A percentile compares a stretch with the other conserved stretches of the same genome.
These are phyloP conservation scores for Hirsutella minnesotensis DNA, from an alignment of 2,329 filamentous ascomycete genomes.

Conservation along the genomic window DNA sequence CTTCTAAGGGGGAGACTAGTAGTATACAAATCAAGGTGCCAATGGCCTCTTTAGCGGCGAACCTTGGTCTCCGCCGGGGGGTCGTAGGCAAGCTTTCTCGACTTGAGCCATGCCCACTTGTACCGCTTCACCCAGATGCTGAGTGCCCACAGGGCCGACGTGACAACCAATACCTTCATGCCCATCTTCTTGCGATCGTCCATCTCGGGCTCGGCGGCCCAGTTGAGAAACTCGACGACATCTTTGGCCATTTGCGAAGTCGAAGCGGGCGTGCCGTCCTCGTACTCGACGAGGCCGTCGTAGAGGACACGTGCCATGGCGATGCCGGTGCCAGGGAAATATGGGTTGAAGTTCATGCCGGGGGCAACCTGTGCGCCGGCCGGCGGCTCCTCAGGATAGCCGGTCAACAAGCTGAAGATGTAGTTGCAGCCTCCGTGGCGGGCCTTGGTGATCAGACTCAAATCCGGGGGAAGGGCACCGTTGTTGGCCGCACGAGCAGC, in stretches of 20 bases:
- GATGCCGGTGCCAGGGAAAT: constrained; percentile 98
- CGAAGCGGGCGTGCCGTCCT: constrained; percentile 86
- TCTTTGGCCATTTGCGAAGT: constrained; percentile 99
- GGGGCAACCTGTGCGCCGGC: constrained; percentile 75
- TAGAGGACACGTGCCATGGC: constrained; percentile 98
- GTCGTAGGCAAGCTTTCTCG: constrained; percentile 83
- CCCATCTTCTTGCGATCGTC: constrained; percentile 99
- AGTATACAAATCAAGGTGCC: constrained; percentile 24
- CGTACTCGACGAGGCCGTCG: constrained; percentile 95
- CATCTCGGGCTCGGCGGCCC: constrained; percentile 98
- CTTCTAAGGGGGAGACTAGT: constrained; percentile 26
- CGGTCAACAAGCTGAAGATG: constrained; percentile 93
- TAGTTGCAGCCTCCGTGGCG: constrained; percentile 97
- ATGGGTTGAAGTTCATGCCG: constrained; percentile 99
- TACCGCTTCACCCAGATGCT: constrained; percentile 99
- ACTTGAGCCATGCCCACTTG: constrained; percentile 97
- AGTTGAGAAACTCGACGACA: constrained; percentile 97
- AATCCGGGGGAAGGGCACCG: constrained; percentile 92
- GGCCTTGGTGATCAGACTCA: constrained; percentile 94
- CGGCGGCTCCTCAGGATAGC: constrained; percentile 92
- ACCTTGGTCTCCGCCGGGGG: constrained; percentile 50
- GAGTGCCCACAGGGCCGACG: constrained; percentile 66
- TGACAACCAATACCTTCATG: constrained; percentile 83
- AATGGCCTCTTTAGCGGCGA: constrained; percentile 30
- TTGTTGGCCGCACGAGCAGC: constrained; percentile 96